Evolutionary conservation across 2,329 filamentous ascomycete species (phyloP).

Genomic region (Ramichloridium luteum): DNA sequence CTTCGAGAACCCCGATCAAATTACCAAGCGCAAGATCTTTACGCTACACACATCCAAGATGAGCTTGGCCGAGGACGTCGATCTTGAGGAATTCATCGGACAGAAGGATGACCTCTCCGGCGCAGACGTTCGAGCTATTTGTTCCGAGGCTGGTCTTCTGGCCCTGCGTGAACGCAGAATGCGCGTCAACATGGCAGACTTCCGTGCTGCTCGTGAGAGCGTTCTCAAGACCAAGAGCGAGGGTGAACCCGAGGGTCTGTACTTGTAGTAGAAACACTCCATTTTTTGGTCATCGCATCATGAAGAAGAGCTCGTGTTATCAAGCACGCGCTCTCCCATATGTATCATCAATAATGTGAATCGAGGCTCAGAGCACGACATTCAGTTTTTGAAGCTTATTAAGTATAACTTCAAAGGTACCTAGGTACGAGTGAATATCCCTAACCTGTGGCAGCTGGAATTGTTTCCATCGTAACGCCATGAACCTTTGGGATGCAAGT

Average conservation of each 20-base stretch:
- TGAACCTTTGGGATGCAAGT: too few species aligned
- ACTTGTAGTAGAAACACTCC: slow-evolving; percentile 81
- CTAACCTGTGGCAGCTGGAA: too few species aligned
- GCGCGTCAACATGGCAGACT: slow-evolving; percentile 98
- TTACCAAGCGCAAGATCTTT: slow-evolving; percentile 97
- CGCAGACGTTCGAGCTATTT: slow-evolving; percentile 98
- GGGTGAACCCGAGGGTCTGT: slow-evolving; percentile 94
- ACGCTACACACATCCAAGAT: slow-evolving; percentile 97
- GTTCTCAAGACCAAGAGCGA: slow-evolving; percentile 98
- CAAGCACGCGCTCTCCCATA: too few species aligned
- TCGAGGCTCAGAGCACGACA: too few species aligned
- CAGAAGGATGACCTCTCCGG: slow-evolving; percentile 97
- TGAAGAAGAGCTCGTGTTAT: too few species aligned
- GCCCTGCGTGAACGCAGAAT: slow-evolving; percentile 89
- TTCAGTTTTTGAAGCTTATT: too few species aligned
- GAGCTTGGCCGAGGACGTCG: slow-evolving; percentile 92
- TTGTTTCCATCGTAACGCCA: too few species aligned
- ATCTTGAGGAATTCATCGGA: slow-evolving; percentile 94
- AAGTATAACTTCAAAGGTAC: too few species aligned
- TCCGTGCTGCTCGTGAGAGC: slow-evolving; percentile 79
- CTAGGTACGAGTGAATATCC: too few species aligned
- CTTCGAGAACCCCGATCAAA: slow-evolving; percentile 66
- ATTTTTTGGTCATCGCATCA: too few species aligned
- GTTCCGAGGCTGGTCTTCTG: slow-evolving; percentile 90
- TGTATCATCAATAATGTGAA: too few species aligned